Evolutionary conservation across 129 eudicot species (phyloP).

Genomic region (Ambrosia artemisiifolia): DNA sequence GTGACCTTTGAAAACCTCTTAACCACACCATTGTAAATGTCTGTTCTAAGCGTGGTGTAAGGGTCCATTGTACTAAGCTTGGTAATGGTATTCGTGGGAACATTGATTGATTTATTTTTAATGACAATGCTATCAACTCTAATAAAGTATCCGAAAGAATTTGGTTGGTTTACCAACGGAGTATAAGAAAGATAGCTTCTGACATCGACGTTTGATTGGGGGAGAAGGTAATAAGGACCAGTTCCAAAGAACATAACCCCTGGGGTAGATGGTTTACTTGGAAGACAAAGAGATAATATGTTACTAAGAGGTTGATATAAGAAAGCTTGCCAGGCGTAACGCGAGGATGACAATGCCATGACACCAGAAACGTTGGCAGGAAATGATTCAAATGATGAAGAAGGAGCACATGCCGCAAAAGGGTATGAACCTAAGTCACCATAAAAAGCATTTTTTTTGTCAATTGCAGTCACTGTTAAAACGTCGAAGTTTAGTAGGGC

Average conservation of each 20-base stretch:
- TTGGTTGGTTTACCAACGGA: slow-evolving; percentile 23
- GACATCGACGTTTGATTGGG: slow-evolving; percentile 29
- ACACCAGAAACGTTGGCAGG: slow-evolving; percentile 36
- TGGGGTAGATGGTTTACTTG: slow-evolving; percentile 17
- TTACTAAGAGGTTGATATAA: slow-evolving; percentile 23
- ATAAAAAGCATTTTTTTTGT: slow-evolving; percentile 9
- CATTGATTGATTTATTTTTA: slow-evolving; percentile 7
- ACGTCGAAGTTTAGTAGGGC: slow-evolving; percentile 24
- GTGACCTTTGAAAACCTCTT: neutral
- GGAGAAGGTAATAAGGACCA: slow-evolving; percentile 39
- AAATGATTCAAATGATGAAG: slow-evolving; percentile 23
- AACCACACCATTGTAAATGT: slow-evolving; percentile 13
- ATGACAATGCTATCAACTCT: slow-evolving; percentile 26
- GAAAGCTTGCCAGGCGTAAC: slow-evolving; percentile 28
- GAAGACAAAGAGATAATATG: slow-evolving; percentile 43
- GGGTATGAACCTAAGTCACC: slow-evolving; percentile 28
- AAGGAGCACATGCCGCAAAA: slow-evolving; percentile 44
- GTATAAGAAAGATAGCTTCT: slow-evolving; percentile 28
- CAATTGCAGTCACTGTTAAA: slow-evolving; percentile 10
- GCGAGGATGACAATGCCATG: slow-evolving; percentile 42
- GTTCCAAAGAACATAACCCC: slow-evolving; percentile 46
- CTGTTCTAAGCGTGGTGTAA: slow-evolving; percentile 25
- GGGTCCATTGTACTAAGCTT: slow-evolving; percentile 32
- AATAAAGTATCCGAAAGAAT: slow-evolving; percentile 29
- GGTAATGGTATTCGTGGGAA: neutral